A percentile compares a stretch with the other conserved stretches of the same genome.
These are phyloP conservation scores for Globisporangium abappressorium DNA, from an alignment of 352 stramenopile species.

Conservation along the genomic window DNA sequence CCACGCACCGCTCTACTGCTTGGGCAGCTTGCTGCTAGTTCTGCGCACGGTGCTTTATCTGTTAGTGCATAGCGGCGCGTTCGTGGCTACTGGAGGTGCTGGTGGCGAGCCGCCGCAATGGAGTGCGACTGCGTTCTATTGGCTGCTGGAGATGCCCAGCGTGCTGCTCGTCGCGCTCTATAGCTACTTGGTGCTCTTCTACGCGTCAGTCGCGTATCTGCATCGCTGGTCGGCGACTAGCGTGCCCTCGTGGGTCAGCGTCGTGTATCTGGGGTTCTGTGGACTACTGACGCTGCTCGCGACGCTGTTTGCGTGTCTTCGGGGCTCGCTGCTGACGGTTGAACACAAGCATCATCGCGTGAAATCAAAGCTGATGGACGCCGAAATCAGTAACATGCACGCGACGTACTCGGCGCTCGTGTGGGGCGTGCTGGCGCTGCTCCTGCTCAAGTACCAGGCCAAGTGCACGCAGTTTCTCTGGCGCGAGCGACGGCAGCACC, in stretches of 20 bases:
- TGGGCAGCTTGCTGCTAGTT: slow-evolving; percentile 20
- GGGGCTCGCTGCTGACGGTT: neutral
- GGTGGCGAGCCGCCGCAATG: neutral
- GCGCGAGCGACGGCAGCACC: slow-evolving; percentile 13
- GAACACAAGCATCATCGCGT: neutral
- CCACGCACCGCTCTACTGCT: slow-evolving; percentile 26
- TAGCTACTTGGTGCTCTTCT: slow-evolving; percentile 37
- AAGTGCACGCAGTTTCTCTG: slow-evolving; percentile 18
- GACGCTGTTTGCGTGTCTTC: slow-evolving; percentile 11
- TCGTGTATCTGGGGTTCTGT: slow-evolving; percentile 2
- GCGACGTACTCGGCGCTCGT: slow-evolving; percentile 7
- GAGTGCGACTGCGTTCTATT: slow-evolving; percentile 20
- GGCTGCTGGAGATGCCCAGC: slow-evolving; percentile 34
- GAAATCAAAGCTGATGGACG: neutral
- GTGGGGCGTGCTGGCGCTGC: slow-evolving; percentile 12
- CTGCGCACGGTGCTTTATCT: slow-evolving; percentile 26
- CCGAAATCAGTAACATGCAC: neutral
- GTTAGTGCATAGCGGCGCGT: slow-evolving; percentile 1
- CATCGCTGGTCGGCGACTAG: slow-evolving; percentile 18
- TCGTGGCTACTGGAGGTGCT: neutral
- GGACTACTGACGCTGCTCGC: slow-evolving; percentile 4
- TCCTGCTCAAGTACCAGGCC: slow-evolving; percentile 20
- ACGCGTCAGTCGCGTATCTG: slow-evolving; percentile 20
- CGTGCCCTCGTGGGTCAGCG: neutral
- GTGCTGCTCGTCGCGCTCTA: slow-evolving; percentile 22